Percentiles rank a stretch among this genome's conserved stretches.
These are phyloP conservation scores for Mortierella sp. DNA, from an alignment of 371 early-diverging fungal genomes.

Conservation along the genomic window DNA sequence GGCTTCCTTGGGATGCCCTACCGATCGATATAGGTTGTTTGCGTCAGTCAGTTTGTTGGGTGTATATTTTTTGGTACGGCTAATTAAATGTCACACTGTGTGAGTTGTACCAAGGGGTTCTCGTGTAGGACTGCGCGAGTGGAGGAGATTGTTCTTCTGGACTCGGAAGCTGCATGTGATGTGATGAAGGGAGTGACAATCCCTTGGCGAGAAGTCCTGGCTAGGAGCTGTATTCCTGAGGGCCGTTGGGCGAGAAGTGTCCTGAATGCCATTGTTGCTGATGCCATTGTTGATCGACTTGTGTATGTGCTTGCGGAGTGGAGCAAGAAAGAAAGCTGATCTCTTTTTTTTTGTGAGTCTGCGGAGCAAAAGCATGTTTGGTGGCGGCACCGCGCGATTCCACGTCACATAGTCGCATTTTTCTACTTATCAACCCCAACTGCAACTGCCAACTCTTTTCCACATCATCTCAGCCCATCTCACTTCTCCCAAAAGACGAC, in stretches of 20 bases:
- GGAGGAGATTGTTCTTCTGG: constrained; percentile 50
- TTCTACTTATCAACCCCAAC: background rate
- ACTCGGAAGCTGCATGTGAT: background rate
- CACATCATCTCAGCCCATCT: constrained; percentile 2
- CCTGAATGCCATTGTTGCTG: constrained; percentile 23
- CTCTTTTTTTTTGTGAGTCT: background rate
- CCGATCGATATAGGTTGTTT: background rate
- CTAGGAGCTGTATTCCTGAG: background rate
- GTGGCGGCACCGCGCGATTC: background rate
- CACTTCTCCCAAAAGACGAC: background rate
- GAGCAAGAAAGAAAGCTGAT: background rate
- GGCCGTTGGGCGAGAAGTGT: constrained; percentile 1
- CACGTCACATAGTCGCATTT: constrained; percentile 1
- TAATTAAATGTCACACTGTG: background rate
- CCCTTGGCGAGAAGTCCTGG: background rate
- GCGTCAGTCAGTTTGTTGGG: background rate
- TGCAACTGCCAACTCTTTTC: background rate
- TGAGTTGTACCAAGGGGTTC: constrained; percentile 68
- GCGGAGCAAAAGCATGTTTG: constrained; percentile 7
- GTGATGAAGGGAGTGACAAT: background rate
- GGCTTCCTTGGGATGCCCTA: constrained; percentile 48
- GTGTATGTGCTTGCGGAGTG: background rate
- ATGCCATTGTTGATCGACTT: constrained; percentile 16
- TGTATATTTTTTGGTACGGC: background rate
- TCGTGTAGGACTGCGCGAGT: constrained; percentile 62